Conservation (phyloP, 2,329 filamentous ascomycete species). For the Diaporthe vaccinii region DNA sequence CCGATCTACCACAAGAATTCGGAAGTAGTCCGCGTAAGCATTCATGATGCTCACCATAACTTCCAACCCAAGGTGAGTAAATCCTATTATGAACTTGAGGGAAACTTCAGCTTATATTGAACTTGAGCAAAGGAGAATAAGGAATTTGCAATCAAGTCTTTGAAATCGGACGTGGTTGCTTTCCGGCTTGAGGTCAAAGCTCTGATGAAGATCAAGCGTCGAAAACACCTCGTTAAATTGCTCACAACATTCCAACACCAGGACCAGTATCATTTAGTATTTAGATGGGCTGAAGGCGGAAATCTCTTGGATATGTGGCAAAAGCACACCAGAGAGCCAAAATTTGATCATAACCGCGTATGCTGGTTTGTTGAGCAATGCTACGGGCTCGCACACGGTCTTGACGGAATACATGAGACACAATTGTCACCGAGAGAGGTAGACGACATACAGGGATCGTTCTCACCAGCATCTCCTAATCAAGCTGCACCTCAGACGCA, state of each 20-base stretch:
- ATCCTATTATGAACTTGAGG: fast-evolving
- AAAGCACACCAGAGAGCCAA: neutral
- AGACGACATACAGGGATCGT: neutral
- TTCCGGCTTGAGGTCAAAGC: neutral
- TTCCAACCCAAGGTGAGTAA: neutral
- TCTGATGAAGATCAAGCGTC: neutral
- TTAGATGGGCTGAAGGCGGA: slow-evolving; percentile 12
- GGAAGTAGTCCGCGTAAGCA: neutral
- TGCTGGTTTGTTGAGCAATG: slow-evolving; percentile 10
- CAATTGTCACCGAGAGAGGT: neutral
- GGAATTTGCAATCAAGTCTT: neutral
- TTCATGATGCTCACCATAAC: neutral
- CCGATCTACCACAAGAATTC: neutral
- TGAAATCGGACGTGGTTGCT: neutral
- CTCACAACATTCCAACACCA: neutral
- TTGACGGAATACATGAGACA: neutral
- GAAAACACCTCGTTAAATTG: neutral
- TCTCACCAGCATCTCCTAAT: neutral
- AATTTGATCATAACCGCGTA: neutral
- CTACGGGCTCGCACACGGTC: neutral
- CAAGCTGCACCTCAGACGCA: neutral
- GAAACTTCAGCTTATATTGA: neutral
- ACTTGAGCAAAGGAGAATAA: neutral
- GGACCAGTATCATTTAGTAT: neutral
- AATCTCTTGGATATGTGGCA: neutral